Evolutionary conservation across 768 basidiomycete species (phyloP), one percentile per base, ranked within the genome.

Genomic region (Russula earlei): DNA sequence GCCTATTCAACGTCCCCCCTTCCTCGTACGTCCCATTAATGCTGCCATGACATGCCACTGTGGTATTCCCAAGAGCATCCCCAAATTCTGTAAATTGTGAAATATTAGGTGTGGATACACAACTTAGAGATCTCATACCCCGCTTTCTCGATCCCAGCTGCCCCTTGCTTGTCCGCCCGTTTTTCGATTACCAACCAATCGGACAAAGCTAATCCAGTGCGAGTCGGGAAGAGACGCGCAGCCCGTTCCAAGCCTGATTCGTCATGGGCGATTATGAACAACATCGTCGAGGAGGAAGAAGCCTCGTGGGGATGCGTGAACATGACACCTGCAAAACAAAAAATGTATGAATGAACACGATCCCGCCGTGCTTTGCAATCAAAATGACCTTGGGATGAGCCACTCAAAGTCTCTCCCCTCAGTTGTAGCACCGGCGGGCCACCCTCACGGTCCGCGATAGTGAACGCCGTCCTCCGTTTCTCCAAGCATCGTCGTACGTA

Each of bases 141-240:
- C 56, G 89, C 84, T 15, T 80, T 90, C 12, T 77, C 67, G 19
- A 91, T 70, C 1, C 85, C 91, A n/a, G 78, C 87, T 11, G 87
- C 82, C 5, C 87, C 89, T 17, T 77, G 67, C 42, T 55, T 64
- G 60, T 85, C 85, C 19, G 81, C 74, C 12, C 68, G 66, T 14
- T 68, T 68, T 10, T 79, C 76, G 4, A 84, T 72, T 17, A 90
- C 74, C 6, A 90, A 62, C 88, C 91, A 94, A 63, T 90, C 87
- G 1, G 90, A 87, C 1, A 79, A 75, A 9, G 81, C 68, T 3
- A 91, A 74, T 4, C 90, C 90, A 2, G 91, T 95, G 19, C 92
- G 80, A 24, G 89, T 78, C 4, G 92, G 91, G 65, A 94, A 87
- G n/a, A 92, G 69, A 43, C 85, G 77, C 2, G 77, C 67, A 1